Evolutionary conservation across 2,329 filamentous ascomycete species (phyloP), one percentile per base, ranked within the genome.

Genomic region (Truncatella angustata): DNA sequence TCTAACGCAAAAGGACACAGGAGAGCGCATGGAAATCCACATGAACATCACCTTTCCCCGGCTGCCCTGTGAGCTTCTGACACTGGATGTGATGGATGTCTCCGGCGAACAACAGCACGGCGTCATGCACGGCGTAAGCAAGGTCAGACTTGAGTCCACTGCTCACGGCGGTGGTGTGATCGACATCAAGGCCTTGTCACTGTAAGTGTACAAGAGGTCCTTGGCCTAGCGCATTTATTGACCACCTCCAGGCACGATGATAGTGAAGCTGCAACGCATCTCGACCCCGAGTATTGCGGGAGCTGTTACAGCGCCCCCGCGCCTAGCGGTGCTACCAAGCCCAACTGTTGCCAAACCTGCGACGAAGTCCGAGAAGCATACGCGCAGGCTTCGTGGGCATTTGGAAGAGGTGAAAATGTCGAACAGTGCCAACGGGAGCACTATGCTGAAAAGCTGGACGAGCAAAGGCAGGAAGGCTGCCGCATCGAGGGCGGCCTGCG

Each of bases 11-110:
- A n/a, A n/a, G n/a, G n/a, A n/a, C n/a, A 67, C 61, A 91, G 89
- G 91, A 70, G 92, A 99, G 79, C 91, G 93, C 72, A 97, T 99
- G 93, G 94, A 97, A 70, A 99, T 99, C 59, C 91, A 96, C 70
- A 82, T 99, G 72, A 99, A 99, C 76, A 86, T 99, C 54, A 94
- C 91, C 43, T 99, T 99, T 69, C 94, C 94, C 9, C 86, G 86
- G 57, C 82, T 99, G 60, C 94, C 94, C 9, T 99, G 94, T 75
- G 93, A 97, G 72, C 84, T 99, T 48, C 79, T 97, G 59, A 97
- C 94, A 11, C 86, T 99, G 63, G 94, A 99, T 70, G 93, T 99
- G 52, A 99, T 99, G 94, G 94, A 99, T 73, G 93, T 97, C 23
- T 96, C 91, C 20, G 94, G 94, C 57, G 94, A 99, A 72, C 88